Base-by-base conservation (phyloP, 2,329 filamentous ascomycete genomes). In the Diaporthe citriasiana region DNA sequence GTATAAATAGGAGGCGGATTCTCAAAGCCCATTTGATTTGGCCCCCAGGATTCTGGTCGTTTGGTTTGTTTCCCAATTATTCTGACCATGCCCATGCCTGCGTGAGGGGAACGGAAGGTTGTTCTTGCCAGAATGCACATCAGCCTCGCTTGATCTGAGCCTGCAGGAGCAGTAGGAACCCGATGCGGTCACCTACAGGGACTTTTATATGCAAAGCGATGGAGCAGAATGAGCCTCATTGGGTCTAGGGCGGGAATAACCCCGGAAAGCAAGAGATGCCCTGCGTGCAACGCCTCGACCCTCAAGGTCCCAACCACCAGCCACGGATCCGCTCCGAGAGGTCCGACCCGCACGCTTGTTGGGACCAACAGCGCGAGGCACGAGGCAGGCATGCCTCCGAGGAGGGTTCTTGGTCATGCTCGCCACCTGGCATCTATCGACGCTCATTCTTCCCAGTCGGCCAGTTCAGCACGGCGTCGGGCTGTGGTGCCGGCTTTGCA, bases 171-270 rank as follows among this genome's bases (percentile, higher is more conserved):
- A 51, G 27, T 51, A 25, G 63, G 60, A 51, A 51, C 13, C 13
- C n/a, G 45, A 66, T 66, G 60, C 45, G 42, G 60, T 66, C 60
- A 66, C 45, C 30, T n/a, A 38, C 30, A 66, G 42, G 60, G 42
- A 66, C 30, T 66, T 50, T 66, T 66, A 25, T n/a, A 65, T 38
- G 60, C 60, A 66, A 12, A 10, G 50, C 15, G 30, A 38, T 66
- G 60, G 60, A 51, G 57, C 35, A 56, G 0, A 38, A 19, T 42
- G 3, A 12, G 17, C 42, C 45, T n/a, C 45, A 38, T 66, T 38
- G 45, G 45, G 42, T 35, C 30, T 66, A 22, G 60, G 30, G 60
- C 30, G 7, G 22, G 25, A 35, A 51, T 25, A 25, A 38, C 60
- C 60, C 60, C 30, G 30, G 45, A 42, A 60, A 60, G n/a, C 57